Evolutionary conservation across 2,329 filamentous ascomycete species (phyloP).

Genomic region (Ceratocystiopsis brevicomis): DNA sequence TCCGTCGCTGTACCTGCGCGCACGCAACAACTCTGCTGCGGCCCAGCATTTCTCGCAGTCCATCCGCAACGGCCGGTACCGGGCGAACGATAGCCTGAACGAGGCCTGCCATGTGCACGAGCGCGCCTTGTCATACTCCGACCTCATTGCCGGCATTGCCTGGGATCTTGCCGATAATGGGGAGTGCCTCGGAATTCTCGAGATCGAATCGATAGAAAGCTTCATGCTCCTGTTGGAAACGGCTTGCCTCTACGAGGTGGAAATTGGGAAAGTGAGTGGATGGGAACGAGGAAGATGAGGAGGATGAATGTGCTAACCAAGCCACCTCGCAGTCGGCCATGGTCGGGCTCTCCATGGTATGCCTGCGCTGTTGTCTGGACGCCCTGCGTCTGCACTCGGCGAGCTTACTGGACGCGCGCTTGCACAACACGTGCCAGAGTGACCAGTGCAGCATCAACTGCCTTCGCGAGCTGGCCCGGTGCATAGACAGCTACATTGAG

Average conservation of each 20-base stretch:
- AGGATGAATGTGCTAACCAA: neutral
- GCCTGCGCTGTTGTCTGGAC: slow-evolving; percentile 14
- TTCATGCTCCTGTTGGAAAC: slow-evolving; percentile 14
- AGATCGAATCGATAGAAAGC: slow-evolving; percentile 13
- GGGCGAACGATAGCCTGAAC: slow-evolving; percentile 11
- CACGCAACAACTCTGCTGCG: slow-evolving; percentile 9
- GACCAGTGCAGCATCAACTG: slow-evolving; percentile 14
- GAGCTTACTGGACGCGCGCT: slow-evolving; percentile 8
- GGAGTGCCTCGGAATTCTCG: slow-evolving; percentile 10
- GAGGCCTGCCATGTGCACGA: slow-evolving; percentile 6
- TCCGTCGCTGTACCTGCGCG: slow-evolving; percentile 10
- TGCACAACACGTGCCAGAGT: slow-evolving; percentile 11
- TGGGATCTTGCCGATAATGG: slow-evolving; percentile 16
- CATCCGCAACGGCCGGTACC: slow-evolving; percentile 13
- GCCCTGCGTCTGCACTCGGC: slow-evolving; percentile 12
- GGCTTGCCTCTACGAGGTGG: slow-evolving; percentile 14
- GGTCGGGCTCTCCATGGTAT: slow-evolving; percentile 14
- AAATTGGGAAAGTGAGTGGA: slow-evolving; percentile 12
- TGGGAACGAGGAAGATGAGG: neutral
- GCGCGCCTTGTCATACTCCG: slow-evolving; percentile 11
- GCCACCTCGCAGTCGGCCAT: slow-evolving; percentile 10
- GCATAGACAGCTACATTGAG: slow-evolving; percentile 13
- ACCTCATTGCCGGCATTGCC: slow-evolving; percentile 14
- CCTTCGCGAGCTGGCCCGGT: slow-evolving; percentile 11
- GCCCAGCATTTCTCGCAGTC: slow-evolving; percentile 10